These are phyloP conservation scores for Cyclotella atomus DNA, from an alignment of 108 stramenopile genomes.

Conservation along the genomic window DNA sequence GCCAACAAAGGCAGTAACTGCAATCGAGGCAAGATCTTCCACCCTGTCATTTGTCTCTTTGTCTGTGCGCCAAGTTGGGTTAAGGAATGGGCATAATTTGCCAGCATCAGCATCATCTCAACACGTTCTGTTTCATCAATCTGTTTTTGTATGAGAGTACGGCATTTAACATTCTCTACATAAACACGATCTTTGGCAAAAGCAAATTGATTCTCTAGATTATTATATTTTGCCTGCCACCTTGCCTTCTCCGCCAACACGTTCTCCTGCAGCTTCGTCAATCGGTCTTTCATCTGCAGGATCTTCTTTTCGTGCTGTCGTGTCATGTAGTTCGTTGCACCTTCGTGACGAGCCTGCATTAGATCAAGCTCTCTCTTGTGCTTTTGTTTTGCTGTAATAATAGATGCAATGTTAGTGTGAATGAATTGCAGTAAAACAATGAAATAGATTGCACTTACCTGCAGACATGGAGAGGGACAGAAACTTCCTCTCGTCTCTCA, in stretches of 20 bases:
- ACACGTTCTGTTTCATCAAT: neutral
- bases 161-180: neutral
- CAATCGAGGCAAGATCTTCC: too few species aligned
- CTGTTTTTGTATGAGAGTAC: slow-evolving; percentile 8
- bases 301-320: neutral
- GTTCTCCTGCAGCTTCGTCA: neutral
- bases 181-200: slow-evolving; percentile 4
- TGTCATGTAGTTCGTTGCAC: neutral
- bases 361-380: neutral
- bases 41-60: too few species aligned
- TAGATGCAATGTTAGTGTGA: neutral
- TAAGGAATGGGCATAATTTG: too few species aligned
- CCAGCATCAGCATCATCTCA: neutral
- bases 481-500: neutral
- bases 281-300: neutral
- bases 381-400: neutral
- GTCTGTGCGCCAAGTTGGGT: too few species aligned
- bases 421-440: neutral
- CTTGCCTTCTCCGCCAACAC: too few species aligned
- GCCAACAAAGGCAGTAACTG: too few species aligned
- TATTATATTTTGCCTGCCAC: too few species aligned
- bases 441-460: neutral
- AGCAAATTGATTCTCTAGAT: neutral
- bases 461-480: neutral
- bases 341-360: neutral